Base-by-base conservation (phyloP, 805 yeast genomes). In the Cyberlindnera japonica region DNA sequence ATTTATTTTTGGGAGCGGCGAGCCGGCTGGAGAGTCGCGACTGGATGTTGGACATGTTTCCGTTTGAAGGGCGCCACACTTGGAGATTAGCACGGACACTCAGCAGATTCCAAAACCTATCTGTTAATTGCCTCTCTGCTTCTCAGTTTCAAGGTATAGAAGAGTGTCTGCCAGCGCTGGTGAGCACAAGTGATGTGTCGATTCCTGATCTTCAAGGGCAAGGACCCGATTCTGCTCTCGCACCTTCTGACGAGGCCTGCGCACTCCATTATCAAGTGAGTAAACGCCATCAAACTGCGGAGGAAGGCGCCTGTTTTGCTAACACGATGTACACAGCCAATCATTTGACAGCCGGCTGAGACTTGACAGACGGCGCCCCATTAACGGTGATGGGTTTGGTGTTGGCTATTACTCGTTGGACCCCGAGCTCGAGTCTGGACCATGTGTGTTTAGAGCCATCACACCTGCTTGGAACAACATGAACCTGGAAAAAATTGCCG, bases 391-490 rank as follows among this genome's bases (percentile, higher is more conserved):
- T 62, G 99, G 99, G 1, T 93, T 93, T 62, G 99, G 99, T 2
- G 91, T 93, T 17, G 98, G 98, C 1, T 93, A 93, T 64, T 93
- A 93, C 58, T 71, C 80, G 4, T 53, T 67, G n/a, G 83, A 77
- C 33, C 65, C 65, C 9, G 81, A 77, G 35, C 62, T 75, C 15
- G 76, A 73, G 28, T 76, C 78, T 31, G 85, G 88, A 2, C 98
- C 99, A 19, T 93, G 98, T 62, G 74, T 89, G 3, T 93, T 86
- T 67, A 81, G 88, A 52, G 98, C 98, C 11, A 93, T 90, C 35
- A 93, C 99, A 0, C 99, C 99, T 0, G 95, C 96, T 1, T 93
- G 99, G 99, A 93, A 93, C 65, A 93, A 93, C 62, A 78, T 85
- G 55, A 93, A 93, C 56, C 67, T 93, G 41, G 91, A 87, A 44